These are phyloP conservation scores for Xylariaceae sp. DNA, from an alignment of 2,329 filamentous ascomycete species.

Conservation along the genomic window DNA sequence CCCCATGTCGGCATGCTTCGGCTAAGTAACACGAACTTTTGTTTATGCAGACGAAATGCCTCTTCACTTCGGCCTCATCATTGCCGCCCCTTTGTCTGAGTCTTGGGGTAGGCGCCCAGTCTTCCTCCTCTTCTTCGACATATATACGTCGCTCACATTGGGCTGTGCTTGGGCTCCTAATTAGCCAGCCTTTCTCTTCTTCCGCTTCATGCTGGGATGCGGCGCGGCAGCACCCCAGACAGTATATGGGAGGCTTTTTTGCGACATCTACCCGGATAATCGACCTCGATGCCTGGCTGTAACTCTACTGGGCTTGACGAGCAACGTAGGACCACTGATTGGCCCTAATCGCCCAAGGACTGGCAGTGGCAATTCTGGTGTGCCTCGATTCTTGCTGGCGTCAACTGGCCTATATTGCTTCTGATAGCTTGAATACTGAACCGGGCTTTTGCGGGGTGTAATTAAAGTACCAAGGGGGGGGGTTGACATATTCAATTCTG, in stretches of 20 bases:
- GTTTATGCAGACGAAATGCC: too few species aligned
- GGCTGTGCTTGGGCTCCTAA: constrained; percentile 2
- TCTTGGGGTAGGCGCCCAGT: constrained; percentile 16
- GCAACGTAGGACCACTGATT: constrained; percentile 31
- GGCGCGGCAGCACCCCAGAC: constrained; percentile 33
- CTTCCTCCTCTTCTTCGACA: constrained; percentile 28
- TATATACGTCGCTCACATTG: constrained; percentile 2
- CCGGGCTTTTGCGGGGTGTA: too few species aligned
- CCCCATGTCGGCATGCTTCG: too few species aligned
- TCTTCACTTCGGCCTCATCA: neutral
- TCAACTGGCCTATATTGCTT: constrained; percentile 37
- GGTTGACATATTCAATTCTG: too few species aligned
- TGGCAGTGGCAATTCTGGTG: constrained; percentile 40
- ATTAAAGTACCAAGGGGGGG: too few species aligned
- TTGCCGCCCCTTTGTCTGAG: constrained; percentile 1
- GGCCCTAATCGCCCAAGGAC: constrained; percentile 22
- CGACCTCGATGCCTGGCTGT: constrained; percentile 25
- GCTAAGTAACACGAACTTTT: too few species aligned
- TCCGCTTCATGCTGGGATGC: constrained; percentile 33
- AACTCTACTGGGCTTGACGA: constrained; percentile 28
- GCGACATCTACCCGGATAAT: constrained; percentile 34
- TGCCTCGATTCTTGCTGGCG: constrained; percentile 19
- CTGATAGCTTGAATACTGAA: too few species aligned
- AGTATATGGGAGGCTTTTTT: constrained; percentile 35
- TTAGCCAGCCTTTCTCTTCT: constrained; percentile 25